These are phyloP conservation scores for Karstenula rhodostoma DNA, from an alignment of 2,329 filamentous ascomycete species.

Conservation along the genomic window DNA sequence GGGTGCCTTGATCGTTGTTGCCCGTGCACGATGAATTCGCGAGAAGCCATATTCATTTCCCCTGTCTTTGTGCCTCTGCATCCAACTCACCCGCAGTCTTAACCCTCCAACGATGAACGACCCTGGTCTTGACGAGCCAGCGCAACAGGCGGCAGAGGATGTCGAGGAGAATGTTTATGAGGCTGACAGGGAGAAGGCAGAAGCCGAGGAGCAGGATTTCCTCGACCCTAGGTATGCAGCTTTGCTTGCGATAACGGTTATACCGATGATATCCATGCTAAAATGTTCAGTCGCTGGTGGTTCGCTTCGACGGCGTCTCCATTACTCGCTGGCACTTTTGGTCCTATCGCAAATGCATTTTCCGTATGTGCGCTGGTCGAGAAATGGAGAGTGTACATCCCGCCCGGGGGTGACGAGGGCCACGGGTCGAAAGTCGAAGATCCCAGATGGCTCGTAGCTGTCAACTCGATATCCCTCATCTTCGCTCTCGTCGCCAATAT, in stretches of 20 bases:
- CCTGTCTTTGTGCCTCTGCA: not conserved
- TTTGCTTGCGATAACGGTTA: no score
- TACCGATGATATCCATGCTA: not conserved
- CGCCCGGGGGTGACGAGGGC: conserved; percentile 54
- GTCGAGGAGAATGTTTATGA: conserved; percentile 50
- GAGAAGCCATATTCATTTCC: no score
- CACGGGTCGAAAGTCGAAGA: conserved; percentile 59
- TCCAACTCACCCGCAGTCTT: not conserved
- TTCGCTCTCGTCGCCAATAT: conserved; percentile 64
- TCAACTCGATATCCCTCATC: conserved; percentile 65
- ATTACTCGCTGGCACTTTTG: conserved; percentile 63
- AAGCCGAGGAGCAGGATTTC: conserved; percentile 53
- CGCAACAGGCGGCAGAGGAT: conserved; percentile 56
- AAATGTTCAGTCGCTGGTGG: conserved; percentile 62
- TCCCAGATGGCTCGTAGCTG: conserved; percentile 62
- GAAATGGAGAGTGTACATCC: conserved; percentile 63
- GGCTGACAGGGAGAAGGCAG: conserved; percentile 43
- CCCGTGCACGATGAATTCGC: not conserved
- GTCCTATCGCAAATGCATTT: conserved; percentile 64
- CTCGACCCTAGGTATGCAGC: conserved; percentile 52
- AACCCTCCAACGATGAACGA: conserved; percentile 49
- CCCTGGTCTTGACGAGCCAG: conserved; percentile 61
- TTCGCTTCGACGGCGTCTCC: conserved; percentile 67
- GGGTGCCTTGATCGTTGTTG: conserved; percentile 9
- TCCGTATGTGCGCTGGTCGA: conserved; percentile 64